Conservation (phyloP, 169 alveolate species). For the Plasmodium coatneyi region DNA sequence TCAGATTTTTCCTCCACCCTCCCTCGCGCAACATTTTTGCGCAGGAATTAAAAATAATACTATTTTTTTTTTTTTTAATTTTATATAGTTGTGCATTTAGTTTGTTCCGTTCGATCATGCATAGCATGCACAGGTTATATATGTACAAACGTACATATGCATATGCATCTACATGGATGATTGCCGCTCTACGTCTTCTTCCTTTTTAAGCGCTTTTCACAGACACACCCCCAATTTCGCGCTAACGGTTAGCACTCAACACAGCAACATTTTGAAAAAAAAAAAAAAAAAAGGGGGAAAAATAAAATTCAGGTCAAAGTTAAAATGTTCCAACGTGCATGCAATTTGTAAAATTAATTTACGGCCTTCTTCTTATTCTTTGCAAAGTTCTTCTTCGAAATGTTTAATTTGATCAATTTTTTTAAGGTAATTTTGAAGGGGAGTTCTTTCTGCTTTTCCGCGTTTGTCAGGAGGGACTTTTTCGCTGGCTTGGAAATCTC, state of each 20-base stretch:
- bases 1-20: not conserved
- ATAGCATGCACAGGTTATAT: not conserved
- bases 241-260: not conserved
- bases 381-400: constrained; percentile 25
- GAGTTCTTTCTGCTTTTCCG: constrained; percentile 37
- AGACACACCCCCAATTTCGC: not conserved
- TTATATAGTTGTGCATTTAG: not conserved
- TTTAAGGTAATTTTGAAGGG: constrained; percentile 63
- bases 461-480: constrained; percentile 53
- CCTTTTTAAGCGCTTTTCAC: not conserved
- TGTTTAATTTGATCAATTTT: constrained; percentile 56
- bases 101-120: not conserved
- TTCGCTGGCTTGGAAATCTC: constrained; percentile 85
- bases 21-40: not conserved
- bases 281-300: not conserved
- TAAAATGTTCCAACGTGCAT: not conserved
- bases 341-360: not conserved
- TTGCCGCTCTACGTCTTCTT: not conserved
- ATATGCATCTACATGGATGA: not conserved
- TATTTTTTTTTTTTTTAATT: not conserved
- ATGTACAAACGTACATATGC: not conserved
- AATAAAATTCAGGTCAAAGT: not conserved
- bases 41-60: not conserved
- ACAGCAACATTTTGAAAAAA: not conserved
- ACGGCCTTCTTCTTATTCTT: constrained; percentile 3